phyloP scores from a whole-genome alignment of 2,329 filamentous ascomycete species.

The Aspergillus aculeatinus region DNA sequence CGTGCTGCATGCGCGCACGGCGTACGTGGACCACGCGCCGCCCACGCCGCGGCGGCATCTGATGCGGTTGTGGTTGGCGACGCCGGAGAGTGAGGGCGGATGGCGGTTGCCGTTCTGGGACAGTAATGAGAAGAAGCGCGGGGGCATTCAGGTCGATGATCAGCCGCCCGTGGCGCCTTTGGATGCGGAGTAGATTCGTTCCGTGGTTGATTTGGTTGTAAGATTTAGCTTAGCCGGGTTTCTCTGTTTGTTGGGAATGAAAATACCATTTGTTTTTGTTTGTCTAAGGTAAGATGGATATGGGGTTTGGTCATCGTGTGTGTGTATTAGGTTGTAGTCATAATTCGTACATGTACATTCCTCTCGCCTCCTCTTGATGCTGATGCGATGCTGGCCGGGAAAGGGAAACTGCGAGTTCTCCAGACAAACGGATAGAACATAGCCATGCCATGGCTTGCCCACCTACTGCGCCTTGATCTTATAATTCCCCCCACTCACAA shows the following conservation, averaged over 20 bases:
- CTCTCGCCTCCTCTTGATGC: no score
- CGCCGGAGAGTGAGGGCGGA: constrained; percentile 77
- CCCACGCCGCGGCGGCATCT: constrained; percentile 72
- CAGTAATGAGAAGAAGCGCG: constrained; percentile 78
- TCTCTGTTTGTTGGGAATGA: not conserved
- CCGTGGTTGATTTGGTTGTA: constrained; percentile 17
- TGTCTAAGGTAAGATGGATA: no score
- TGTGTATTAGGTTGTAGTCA: no score
- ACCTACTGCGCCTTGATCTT: constrained; percentile 42
- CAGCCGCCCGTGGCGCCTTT: constrained; percentile 71
- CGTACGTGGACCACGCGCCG: constrained; percentile 70
- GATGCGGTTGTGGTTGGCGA: constrained; percentile 80
- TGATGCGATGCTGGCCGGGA: no score
- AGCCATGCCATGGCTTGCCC: no score
- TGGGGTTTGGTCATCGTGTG: no score
- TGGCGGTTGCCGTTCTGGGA: constrained; percentile 84
- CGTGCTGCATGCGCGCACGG: constrained; percentile 76
- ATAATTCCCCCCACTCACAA: constrained; percentile 67
- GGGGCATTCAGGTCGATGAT: constrained; percentile 84
- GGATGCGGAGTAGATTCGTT: constrained; percentile 66
- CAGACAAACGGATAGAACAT: no score
- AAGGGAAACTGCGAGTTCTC: no score
- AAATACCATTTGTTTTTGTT: no score
- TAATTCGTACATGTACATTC: no score
- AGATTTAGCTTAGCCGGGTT: not conserved